Evolutionary conservation across 192 early-diverging fungal species (phyloP).

Genomic region (Coemansia sp.): DNA sequence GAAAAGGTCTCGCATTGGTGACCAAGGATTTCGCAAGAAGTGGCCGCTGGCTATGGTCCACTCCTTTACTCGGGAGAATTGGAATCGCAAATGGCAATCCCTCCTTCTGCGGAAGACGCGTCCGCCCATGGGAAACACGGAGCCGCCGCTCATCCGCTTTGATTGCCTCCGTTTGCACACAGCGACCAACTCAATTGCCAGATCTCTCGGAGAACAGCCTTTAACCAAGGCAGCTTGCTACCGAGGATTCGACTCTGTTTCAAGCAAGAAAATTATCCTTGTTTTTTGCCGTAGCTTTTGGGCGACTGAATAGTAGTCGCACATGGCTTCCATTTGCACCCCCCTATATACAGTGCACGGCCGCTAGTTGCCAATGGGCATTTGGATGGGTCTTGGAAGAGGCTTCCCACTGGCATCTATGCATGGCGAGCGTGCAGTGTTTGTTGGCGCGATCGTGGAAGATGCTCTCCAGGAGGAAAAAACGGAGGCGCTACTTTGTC

Average conservation of each 20-base stretch:
- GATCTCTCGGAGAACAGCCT: background rate
- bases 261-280: background rate
- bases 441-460: background rate
- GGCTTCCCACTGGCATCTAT: background rate
- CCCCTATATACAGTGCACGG: background rate
- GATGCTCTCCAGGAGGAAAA: background rate
- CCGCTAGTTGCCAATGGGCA: background rate
- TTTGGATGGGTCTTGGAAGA: background rate
- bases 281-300: background rate
- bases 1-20: background rate
- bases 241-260: background rate
- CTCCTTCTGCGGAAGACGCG: background rate
- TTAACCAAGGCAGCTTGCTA: background rate
- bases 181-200: background rate
- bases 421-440: background rate
- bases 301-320: background rate
- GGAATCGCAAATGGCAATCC: background rate
- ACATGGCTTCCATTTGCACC: background rate
- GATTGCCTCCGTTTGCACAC: background rate
- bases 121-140: background rate
- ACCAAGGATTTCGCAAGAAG: background rate
- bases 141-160: background rate
- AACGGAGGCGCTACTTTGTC: background rate
- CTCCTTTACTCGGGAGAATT: slow-evolving; percentile 2
- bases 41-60: background rate